Conservation (phyloP, 1,284 basidiomycete species). For the Mixia osmundae region DNA sequence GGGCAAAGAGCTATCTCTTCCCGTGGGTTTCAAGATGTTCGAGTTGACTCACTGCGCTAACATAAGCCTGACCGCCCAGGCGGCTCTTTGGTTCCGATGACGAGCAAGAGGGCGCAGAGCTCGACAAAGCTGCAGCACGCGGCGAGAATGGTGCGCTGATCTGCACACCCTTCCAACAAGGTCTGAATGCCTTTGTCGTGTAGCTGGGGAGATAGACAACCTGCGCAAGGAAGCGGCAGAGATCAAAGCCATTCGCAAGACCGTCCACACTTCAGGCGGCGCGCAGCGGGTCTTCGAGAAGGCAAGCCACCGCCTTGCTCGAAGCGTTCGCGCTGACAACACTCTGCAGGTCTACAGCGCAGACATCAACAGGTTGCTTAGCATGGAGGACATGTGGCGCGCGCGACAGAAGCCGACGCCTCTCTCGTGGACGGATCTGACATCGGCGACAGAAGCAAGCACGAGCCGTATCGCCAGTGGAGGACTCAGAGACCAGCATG, state of each 20-base stretch:
- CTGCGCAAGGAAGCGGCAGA: constrained; percentile 71
- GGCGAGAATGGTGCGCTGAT: constrained; percentile 51
- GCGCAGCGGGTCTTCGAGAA: constrained; percentile 63
- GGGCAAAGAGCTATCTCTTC: constrained; percentile 96
- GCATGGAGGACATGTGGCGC: constrained; percentile 98
- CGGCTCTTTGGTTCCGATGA: constrained; percentile 73
- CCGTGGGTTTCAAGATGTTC: constrained; percentile 33
- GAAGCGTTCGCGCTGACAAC: background rate
- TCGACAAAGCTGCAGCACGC: constrained; percentile 62
- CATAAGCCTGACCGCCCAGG: constrained; percentile 24
- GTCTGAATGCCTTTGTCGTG: background rate
- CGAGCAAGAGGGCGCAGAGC: constrained; percentile 47
- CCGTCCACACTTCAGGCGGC: constrained; percentile 29
- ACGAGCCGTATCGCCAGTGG: constrained; percentile 12
- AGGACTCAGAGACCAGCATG: constrained; percentile 53
- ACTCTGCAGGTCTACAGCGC: constrained; percentile 48
- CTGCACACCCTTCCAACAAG: background rate
- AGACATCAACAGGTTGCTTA: constrained; percentile 69
- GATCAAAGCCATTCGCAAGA: constrained; percentile 49
- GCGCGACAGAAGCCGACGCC: constrained; percentile 59
- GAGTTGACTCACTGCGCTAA: background rate
- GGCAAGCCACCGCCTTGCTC: constrained; percentile 27
- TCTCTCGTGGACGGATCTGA: constrained; percentile 52
- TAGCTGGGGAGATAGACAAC: constrained; percentile 72
- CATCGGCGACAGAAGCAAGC: constrained; percentile 20